Evolutionary conservation across 129 eudicot species (phyloP).

Genomic region (Flaveria sonorensis): DNA sequence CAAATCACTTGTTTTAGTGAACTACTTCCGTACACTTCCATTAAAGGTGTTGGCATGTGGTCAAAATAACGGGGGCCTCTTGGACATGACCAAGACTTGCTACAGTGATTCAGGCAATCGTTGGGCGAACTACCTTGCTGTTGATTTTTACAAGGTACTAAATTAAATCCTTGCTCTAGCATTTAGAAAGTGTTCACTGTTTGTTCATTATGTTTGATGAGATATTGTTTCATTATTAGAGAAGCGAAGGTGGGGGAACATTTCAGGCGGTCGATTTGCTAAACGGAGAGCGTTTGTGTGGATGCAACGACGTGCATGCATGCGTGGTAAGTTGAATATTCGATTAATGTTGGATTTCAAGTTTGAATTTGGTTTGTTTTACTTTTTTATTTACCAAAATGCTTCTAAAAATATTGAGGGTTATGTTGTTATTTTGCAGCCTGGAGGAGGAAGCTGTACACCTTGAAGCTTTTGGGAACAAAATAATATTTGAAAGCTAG

Average conservation of each 20-base stretch:
- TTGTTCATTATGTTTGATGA: not conserved
- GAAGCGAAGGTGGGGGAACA: slow-evolving; percentile 90
- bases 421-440: slow-evolving; percentile 28
- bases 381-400: not conserved
- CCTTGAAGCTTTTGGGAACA: slow-evolving; percentile 31
- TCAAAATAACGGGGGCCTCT: slow-evolving; percentile 59
- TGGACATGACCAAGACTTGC: slow-evolving; percentile 69
- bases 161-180: not conserved
- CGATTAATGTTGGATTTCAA: not conserved
- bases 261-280: slow-evolving; percentile 60
- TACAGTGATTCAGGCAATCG: slow-evolving; percentile 58
- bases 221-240: slow-evolving; percentile 36
- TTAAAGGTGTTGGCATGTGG: slow-evolving; percentile 57
- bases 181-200: not conserved
- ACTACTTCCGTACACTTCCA: slow-evolving; percentile 65
- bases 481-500: not conserved
- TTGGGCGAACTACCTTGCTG: slow-evolving; percentile 90
- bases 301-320: slow-evolving; percentile 57
- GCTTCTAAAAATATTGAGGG: not conserved
- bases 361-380: not conserved
- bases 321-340: slow-evolving; percentile 54
- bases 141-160: slow-evolving; percentile 79
- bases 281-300: slow-evolving; percentile 73
- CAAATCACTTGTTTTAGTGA: slow-evolving; percentile 72
- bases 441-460: slow-evolving; percentile 44